A percentile compares a stretch with the other conserved stretches of the same genome.
Evolutionary conservation across 2,329 filamentous ascomycete species (phyloP).

Genomic region (Paramyrothecium sp.): DNA sequence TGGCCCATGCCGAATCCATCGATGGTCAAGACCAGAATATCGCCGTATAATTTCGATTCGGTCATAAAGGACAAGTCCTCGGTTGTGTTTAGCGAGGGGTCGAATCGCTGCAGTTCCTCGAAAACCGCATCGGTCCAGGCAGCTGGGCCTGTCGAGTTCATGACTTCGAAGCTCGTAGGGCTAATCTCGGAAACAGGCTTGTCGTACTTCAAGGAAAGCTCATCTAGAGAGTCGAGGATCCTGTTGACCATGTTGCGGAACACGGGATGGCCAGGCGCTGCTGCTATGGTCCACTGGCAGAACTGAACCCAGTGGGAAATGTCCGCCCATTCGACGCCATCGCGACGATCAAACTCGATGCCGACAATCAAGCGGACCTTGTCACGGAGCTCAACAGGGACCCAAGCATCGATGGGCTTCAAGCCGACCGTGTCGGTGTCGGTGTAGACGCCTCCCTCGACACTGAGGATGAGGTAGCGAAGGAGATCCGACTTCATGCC

Average conservation of each 20-base stretch:
- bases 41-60: slow-evolving; percentile 11
- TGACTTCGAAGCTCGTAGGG: slow-evolving; percentile 7
- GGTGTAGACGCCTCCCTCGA: slow-evolving; percentile 46
- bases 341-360: slow-evolving; percentile 27
- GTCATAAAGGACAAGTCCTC: slow-evolving; percentile 6
- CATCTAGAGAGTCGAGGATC: slow-evolving; percentile 17
- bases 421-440: slow-evolving; percentile 60
- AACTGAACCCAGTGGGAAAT: slow-evolving; percentile 28
- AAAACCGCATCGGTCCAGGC: slow-evolving; percentile 13
- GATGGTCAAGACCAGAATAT: slow-evolving; percentile 21
- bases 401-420: slow-evolving; percentile 40
- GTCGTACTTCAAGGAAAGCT: slow-evolving; percentile 7
- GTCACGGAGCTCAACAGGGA: slow-evolving; percentile 14
- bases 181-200: background rate
- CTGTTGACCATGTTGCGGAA: slow-evolving; percentile 20
- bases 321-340: slow-evolving; percentile 22
- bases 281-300: slow-evolving; percentile 34
- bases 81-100: slow-evolving; percentile 5
- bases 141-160: slow-evolving; percentile 11
- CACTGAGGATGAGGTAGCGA: slow-evolving; percentile 22
- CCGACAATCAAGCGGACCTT: slow-evolving; percentile 22
- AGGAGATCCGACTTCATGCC: slow-evolving; percentile 28
- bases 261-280: slow-evolving; percentile 27
- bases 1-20: slow-evolving; percentile 26
- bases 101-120: slow-evolving; percentile 8